These are phyloP conservation scores for Tuber umbilicatum DNA, from an alignment of 495 filamentous ascomycete genomes.

Conservation along the genomic window DNA sequence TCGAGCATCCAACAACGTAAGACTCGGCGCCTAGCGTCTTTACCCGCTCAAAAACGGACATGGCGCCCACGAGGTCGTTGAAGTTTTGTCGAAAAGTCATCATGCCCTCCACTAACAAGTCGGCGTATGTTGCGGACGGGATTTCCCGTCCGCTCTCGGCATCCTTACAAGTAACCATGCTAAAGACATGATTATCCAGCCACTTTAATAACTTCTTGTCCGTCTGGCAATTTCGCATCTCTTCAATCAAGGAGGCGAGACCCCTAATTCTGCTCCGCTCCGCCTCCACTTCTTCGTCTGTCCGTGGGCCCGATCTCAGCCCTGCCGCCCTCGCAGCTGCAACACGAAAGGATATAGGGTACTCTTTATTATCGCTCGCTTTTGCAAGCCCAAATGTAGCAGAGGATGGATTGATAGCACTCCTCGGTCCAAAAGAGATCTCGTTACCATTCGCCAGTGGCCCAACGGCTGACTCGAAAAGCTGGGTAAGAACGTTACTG, in stretches of 20 bases:
- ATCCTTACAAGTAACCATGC: conserved; percentile 4
- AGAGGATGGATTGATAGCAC: conserved; percentile 11
- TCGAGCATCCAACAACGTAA: conserved; percentile 54
- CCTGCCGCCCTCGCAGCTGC: conserved; percentile 34
- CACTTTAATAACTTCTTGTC: conserved; percentile 25
- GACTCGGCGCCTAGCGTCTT: conserved; percentile 54
- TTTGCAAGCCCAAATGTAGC: conserved; percentile 16
- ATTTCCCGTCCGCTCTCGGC: background rate
- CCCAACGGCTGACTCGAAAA: conserved; percentile 39
- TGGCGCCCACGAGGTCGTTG: conserved; percentile 29
- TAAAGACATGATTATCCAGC: conserved; percentile 30
- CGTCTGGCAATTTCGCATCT: conserved; percentile 22
- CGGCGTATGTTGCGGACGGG: conserved; percentile 28
- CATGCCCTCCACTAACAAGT: conserved; percentile 34
- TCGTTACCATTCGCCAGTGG: conserved; percentile 26
- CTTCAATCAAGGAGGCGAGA: background rate
- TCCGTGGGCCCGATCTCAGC: conserved; percentile 1
- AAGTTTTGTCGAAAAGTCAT: conserved; percentile 20
- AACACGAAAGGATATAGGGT: conserved; percentile 15
- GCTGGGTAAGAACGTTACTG: conserved; percentile 22
- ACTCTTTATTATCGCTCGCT: conserved; percentile 26
- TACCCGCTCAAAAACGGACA: conserved; percentile 43
- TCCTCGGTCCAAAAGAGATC: conserved; percentile 30
- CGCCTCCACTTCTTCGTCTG: background rate
- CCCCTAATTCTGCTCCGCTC: background rate